Evolutionary conservation across 148 eudicot species (phyloP).

Genomic region (Persicaria tinctoria): DNA sequence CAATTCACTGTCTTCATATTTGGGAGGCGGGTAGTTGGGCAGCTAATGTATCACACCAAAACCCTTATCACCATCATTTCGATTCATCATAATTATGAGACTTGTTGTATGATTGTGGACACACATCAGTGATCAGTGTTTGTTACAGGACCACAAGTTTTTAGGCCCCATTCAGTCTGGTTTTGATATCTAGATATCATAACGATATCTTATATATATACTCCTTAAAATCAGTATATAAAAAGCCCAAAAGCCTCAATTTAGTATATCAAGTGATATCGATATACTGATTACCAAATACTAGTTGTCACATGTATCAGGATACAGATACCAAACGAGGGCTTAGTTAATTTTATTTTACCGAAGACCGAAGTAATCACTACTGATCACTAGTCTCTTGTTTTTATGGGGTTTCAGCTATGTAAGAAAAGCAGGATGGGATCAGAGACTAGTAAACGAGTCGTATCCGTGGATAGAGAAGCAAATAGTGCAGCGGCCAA

Average conservation of each 20-base stretch:
- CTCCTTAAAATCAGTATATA: too few species aligned
- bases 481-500: conserved; percentile 64
- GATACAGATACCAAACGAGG: too few species aligned
- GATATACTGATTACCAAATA: too few species aligned
- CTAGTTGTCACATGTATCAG: too few species aligned
- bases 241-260: too few species aligned
- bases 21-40: background rate
- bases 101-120: background rate
- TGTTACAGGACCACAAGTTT: background rate
- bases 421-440: conserved; percentile 63
- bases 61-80: background rate
- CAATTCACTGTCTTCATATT: background rate
- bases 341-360: too few species aligned
- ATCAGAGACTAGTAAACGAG: conserved; percentile 63
- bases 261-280: too few species aligned
- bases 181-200: too few species aligned
- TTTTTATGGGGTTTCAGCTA: conserved; percentile 32
- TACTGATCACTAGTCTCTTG: background rate
- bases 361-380: too few species aligned
- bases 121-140: background rate
- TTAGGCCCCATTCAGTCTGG: too few species aligned
- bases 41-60: background rate
- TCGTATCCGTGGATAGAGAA: conserved; percentile 89
- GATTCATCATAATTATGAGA: background rate
- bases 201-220: too few species aligned